Conservation (phyloP, 202 grass and related monocot genomes). For the Sporobolus alterniflorus region DNA sequence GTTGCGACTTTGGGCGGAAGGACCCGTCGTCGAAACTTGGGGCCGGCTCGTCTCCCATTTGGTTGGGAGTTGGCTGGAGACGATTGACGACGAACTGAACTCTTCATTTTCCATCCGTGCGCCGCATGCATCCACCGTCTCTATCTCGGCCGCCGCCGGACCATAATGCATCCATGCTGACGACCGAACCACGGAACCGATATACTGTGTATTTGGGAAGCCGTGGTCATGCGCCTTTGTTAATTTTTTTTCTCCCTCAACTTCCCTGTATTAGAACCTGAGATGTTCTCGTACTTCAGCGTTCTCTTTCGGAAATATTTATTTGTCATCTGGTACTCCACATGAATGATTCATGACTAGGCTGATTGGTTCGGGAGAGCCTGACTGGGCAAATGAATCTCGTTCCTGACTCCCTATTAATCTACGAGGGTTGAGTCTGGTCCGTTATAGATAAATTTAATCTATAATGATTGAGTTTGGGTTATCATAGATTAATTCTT, state of each 20-base stretch:
- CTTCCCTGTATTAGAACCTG: background rate
- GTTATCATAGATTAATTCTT: no score
- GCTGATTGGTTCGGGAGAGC: no score
- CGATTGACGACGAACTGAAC: background rate
- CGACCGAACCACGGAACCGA: background rate
- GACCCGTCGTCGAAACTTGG: constrained; percentile 32
- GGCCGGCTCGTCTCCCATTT: constrained; percentile 12
- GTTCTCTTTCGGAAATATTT: no score
- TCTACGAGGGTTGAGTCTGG: no score
- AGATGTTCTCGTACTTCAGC: background rate
- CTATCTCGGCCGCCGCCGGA: background rate
- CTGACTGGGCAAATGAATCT: no score
- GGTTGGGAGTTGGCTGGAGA: constrained; percentile 49
- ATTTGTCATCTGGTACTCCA: no score
- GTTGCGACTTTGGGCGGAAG: background rate
- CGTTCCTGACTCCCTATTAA: no score
- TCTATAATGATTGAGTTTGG: no score
- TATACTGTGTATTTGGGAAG: background rate
- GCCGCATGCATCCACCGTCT: constrained; percentile 3
- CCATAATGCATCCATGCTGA: background rate
- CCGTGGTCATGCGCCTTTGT: background rate
- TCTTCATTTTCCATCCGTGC: background rate
- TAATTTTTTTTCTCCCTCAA: background rate
- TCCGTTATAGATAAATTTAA: no score
- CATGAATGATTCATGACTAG: no score